These are phyloP conservation scores for Pterocarpus santalinus DNA, from an alignment of 306 rosid genomes.

Conservation along the genomic window DNA sequence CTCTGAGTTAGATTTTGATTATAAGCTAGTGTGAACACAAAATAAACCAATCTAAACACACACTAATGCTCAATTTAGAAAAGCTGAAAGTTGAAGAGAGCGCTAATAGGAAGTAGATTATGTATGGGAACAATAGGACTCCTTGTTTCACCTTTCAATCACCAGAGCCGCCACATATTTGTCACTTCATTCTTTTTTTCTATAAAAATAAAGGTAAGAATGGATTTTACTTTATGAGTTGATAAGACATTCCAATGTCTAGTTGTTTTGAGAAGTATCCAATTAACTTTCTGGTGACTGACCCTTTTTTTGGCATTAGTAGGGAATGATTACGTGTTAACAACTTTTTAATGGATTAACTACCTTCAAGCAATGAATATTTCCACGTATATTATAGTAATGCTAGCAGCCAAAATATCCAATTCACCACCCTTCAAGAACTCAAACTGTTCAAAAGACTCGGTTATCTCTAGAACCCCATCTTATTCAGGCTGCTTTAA, in stretches of 20 bases:
- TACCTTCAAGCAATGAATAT: constrained; percentile 33
- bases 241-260: constrained; percentile 48
- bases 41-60: background rate
- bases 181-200: constrained; percentile 30
- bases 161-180: constrained; percentile 39
- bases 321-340: constrained; percentile 42
- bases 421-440: background rate
- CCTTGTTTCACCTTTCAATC: constrained; percentile 45
- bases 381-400: background rate
- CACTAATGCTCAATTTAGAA: constrained; percentile 25
- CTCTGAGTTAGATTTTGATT: background rate
- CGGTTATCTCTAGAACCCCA: background rate
- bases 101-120: constrained; percentile 30
- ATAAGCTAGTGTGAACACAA: background rate
- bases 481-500: background rate
- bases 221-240: constrained; percentile 49
- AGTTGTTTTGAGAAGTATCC: constrained; percentile 51
- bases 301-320: constrained; percentile 37
- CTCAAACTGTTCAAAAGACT: background rate
- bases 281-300: constrained; percentile 39
- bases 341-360: constrained; percentile 33
- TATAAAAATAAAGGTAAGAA: constrained; percentile 43
- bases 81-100: constrained; percentile 43
- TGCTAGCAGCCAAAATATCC: constrained; percentile 9
- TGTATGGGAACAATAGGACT: constrained; percentile 47